These are phyloP conservation scores for Patellifolia procumbens DNA, from an alignment of 179 eudicot species.

Conservation along the genomic window DNA sequence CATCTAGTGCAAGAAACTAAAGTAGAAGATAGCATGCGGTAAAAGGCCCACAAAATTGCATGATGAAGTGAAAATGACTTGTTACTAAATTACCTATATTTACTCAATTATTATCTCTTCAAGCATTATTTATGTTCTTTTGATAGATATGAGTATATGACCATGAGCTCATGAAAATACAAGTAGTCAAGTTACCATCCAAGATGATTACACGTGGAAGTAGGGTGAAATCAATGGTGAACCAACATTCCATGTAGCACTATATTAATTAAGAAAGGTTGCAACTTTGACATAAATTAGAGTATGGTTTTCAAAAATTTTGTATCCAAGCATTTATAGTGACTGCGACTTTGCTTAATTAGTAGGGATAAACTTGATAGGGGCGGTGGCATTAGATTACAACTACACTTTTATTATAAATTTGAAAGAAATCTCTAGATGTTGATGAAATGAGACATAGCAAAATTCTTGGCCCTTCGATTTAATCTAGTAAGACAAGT, in stretches of 20 bases:
- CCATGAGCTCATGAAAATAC: slow-evolving; percentile 3
- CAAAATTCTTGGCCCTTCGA: not conserved
- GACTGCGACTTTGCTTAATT: not conserved
- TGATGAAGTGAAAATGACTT: slow-evolving; percentile 5
- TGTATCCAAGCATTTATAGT: slow-evolving; percentile 3
- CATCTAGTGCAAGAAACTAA: not conserved
- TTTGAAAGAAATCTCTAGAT: not conserved
- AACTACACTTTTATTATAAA: not conserved
- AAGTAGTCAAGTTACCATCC: not conserved
- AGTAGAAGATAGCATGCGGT: slow-evolving; percentile 9
- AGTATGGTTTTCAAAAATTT: not conserved
- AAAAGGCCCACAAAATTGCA: slow-evolving; percentile 3
- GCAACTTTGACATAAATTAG: not conserved
- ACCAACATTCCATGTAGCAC: not conserved
- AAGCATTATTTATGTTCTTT: not conserved
- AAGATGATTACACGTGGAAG: slow-evolving; percentile 3
- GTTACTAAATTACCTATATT: not conserved
- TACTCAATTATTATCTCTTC: slow-evolving; percentile 7
- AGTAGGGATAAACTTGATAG: not conserved
- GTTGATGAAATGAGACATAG: not conserved
- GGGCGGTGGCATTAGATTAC: not conserved
- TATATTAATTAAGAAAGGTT: not conserved
- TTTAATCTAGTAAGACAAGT: slow-evolving; percentile 16
- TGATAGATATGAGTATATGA: not conserved
- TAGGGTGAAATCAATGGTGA: not conserved